Percentiles rank a stretch among this genome's conserved stretches.
Evolutionary conservation across 768 basidiomycete species (phyloP).

Genomic region (Rhizopogon sp.): DNA sequence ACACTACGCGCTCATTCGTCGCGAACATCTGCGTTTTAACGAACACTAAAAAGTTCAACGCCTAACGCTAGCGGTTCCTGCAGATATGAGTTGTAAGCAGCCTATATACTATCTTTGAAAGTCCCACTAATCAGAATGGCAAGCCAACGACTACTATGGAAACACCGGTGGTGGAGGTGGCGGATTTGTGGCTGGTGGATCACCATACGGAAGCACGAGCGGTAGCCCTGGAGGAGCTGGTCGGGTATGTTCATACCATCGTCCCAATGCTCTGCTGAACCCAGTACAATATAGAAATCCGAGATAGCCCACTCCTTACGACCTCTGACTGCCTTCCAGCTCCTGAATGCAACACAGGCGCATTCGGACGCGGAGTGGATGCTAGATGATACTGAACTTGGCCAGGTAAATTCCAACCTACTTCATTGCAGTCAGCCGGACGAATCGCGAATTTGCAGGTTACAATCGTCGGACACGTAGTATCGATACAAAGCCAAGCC

Average conservation of each 20-base stretch:
- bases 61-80: not conserved
- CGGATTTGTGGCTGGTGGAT: conserved; percentile 55
- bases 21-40: conserved; percentile 7
- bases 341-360: conserved; percentile 70
- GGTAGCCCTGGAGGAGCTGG: conserved; percentile 56
- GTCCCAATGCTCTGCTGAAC: not conserved
- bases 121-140: not conserved
- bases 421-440: conserved; percentile 1
- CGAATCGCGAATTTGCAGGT: conserved; percentile 38
- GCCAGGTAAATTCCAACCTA: conserved; percentile 49
- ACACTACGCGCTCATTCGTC: conserved; percentile 23
- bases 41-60: not conserved
- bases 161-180: conserved; percentile 39
- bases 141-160: conserved; percentile 37
- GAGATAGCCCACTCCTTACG: conserved; percentile 47
- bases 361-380: conserved; percentile 88
- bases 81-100: conserved; percentile 37
- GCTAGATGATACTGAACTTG: conserved; percentile 75
- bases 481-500: conserved; percentile 59
- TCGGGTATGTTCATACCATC: conserved; percentile 28
- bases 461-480: conserved; percentile 69
- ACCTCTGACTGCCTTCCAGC: conserved; percentile 75
- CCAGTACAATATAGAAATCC: conserved; percentile 23
- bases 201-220: conserved; percentile 49
- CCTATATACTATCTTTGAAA: not conserved